Conservation (phyloP, 2,329 filamentous ascomycete species). For the Alternaria arborescens region DNA sequence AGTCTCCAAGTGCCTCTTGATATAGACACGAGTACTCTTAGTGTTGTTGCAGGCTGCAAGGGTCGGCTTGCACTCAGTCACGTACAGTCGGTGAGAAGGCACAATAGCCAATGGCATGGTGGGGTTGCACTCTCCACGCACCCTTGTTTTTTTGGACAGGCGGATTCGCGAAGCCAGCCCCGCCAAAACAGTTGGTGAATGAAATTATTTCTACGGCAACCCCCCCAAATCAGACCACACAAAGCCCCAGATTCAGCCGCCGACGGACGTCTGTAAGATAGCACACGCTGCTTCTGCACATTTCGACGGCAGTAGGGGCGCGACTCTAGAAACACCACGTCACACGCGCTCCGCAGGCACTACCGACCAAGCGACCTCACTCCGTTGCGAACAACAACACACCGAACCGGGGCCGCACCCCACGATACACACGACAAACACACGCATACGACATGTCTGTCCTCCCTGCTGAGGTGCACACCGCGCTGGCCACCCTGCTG, state of each 20-base stretch:
- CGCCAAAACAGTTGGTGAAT: constrained; percentile 26
- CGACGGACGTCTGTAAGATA: constrained; percentile 1
- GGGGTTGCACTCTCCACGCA: constrained; percentile 10
- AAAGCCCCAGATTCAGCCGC: constrained; percentile 10
- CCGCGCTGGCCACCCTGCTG: constrained; percentile 85
- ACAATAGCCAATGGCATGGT: constrained; percentile 16
- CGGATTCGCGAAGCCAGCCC: constrained; percentile 23
- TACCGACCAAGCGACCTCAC: constrained; percentile 1
- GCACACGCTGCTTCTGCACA: constrained; percentile 7
- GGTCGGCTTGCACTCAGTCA: background rate
- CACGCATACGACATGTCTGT: constrained; percentile 73
- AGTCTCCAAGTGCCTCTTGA: background rate
- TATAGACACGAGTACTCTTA: background rate
- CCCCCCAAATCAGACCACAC: constrained; percentile 12
- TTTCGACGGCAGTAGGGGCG: constrained; percentile 14
- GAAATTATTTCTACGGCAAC: constrained; percentile 27
- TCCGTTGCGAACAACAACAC: constrained; percentile 20
- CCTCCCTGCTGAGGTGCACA: constrained; percentile 82
- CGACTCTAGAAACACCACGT: constrained; percentile 10
- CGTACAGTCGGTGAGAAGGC: background rate
- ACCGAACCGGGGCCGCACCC: constrained; percentile 30
- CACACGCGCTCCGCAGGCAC: constrained; percentile 18
- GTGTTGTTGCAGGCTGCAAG: background rate
- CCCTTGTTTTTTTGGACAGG: constrained; percentile 24
- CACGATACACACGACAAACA: constrained; percentile 12